Percentiles rank a stretch among this genome's conserved stretches.
Conservation (phyloP, 805 yeast species). For the Tetrapisispora namnaoensis region DNA sequence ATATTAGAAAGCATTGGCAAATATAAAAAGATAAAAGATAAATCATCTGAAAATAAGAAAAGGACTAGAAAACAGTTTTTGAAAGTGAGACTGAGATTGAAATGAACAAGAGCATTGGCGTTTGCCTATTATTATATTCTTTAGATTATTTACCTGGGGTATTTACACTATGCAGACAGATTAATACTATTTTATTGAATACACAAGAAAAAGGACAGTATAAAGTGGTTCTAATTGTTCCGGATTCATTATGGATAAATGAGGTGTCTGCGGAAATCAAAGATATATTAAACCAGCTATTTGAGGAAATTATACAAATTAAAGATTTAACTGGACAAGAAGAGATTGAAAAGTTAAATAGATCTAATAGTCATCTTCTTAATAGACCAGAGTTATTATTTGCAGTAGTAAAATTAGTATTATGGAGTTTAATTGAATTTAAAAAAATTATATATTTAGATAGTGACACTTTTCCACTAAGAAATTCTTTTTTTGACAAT, state of each 20-base stretch:
- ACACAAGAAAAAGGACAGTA: conserved; percentile 2
- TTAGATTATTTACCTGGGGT: conserved; percentile 50
- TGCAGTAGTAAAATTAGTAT: conserved; percentile 41
- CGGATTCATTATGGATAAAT: conserved; percentile 12
- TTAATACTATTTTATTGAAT: conserved; percentile 10
- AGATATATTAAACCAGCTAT: conserved; percentile 13
- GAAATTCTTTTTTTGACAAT: conserved; percentile 15
- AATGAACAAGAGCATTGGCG: conserved; percentile 5
- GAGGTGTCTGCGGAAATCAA: conserved; percentile 11
- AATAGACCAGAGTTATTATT: conserved; percentile 43
- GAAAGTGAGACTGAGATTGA: not conserved
- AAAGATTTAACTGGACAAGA: conserved; percentile 16
- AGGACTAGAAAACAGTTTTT: not conserved
- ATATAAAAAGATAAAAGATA: not conserved
- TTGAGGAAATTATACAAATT: conserved; percentile 23
- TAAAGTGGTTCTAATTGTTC: conserved; percentile 14
- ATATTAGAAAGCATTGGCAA: too few species aligned
- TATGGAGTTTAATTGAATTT: conserved; percentile 38
- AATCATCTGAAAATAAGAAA: not conserved
- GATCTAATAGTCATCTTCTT: conserved; percentile 27
- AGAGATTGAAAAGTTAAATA: conserved; percentile 10
- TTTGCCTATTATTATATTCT: conserved; percentile 37
- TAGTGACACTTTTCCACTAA: conserved; percentile 48
- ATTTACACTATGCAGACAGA: conserved; percentile 37
- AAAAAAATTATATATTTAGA: conserved; percentile 52